Evolutionary conservation across 1,139 yeast species (phyloP).

Genomic region (Yamadazyma diospyri): DNA sequence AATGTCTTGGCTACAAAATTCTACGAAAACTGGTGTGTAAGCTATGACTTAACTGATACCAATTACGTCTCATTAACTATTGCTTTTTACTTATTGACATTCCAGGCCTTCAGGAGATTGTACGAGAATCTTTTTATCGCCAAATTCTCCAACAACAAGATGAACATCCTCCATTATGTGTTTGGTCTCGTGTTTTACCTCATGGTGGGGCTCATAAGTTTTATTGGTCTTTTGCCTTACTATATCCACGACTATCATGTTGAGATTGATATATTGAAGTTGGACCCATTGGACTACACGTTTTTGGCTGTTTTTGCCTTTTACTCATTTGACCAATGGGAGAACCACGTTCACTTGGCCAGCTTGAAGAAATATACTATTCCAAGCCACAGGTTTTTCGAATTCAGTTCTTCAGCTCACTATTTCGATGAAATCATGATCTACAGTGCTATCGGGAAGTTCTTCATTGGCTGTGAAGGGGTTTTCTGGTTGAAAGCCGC

Average conservation of each 20-base stretch:
- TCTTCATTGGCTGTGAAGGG: constrained; percentile 16
- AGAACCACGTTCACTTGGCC: constrained; percentile 60
- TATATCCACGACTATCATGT: constrained; percentile 9
- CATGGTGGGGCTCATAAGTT: constrained; percentile 21
- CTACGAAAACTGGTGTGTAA: constrained; percentile 9
- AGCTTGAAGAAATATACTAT: constrained; percentile 60
- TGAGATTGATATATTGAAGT: constrained; percentile 6
- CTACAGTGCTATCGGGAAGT: constrained; percentile 40
- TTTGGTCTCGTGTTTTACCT: constrained; percentile 69
- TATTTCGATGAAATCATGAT: constrained; percentile 72
- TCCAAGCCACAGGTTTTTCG: constrained; percentile 56
- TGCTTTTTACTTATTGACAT: constrained; percentile 19
- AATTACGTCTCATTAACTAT: constrained; percentile 16
- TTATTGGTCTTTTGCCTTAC: constrained; percentile 17
- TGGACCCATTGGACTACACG: constrained; percentile 13
- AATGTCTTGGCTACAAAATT: constrained; percentile 5
- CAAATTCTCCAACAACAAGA: constrained; percentile 48
- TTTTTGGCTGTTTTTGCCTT: constrained; percentile 29
- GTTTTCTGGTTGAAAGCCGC: constrained; percentile 14
- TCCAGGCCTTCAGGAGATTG: constrained; percentile 65
- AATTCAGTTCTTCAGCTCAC: constrained; percentile 66
- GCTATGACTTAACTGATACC: constrained; percentile 9
- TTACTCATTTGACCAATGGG: constrained; percentile 54
- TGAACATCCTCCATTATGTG: constrained; percentile 73
- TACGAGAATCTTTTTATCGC: constrained; percentile 57